Evolutionary conservation across 129 eudicot genomes (phyloP), one percentile per base, ranked within the genome.

Genomic region (Cynara cardunculus): DNA sequence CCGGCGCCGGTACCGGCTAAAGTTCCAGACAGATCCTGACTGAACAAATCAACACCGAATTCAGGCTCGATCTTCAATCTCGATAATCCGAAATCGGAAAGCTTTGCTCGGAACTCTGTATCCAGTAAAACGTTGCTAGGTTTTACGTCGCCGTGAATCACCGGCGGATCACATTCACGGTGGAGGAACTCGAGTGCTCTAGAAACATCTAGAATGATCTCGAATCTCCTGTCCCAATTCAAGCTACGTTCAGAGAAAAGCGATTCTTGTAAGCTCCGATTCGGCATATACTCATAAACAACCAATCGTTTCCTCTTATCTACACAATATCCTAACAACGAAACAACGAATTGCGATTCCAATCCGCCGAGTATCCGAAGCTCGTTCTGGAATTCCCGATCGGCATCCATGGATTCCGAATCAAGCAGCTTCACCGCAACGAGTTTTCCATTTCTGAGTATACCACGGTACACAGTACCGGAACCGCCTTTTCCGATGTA

Each of bases 71-170:
- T 68, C 81, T 96, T 96, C 77, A 92, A 62, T 76, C 92, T 93
- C 8, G 99, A 89, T 83, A 96, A 82, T 24, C 99, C 99, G 49
- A 96, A 96, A 87, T 96, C 99, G 9, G 99, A 93, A 69, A 96
- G 83, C 76, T 96, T 96, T 0, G 98, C 99, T 25, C 90, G 89
- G 28, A 83, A 85, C 69, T 96, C 98, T 3, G 91, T 83, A 86
- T 96, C 99, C 25, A 96, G 93, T 80, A 96, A 81, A 71, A 96
- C 99, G 79, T 96, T 96, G 73, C 99, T 93, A 16, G 99, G 99
- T 87, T 96, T 96, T 25, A 96, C 89, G 80, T 96, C 99, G 16
- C 99, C 97, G 81, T 96, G 99, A 80, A 96, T 93, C 75, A 96
- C 99, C 14, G 99, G 93, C 9, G 99, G 99, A 41, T 93, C 99